These are phyloP conservation scores for Keithomyces neogunnii DNA, from an alignment of 2,329 filamentous ascomycete species.

Conservation along the genomic window DNA sequence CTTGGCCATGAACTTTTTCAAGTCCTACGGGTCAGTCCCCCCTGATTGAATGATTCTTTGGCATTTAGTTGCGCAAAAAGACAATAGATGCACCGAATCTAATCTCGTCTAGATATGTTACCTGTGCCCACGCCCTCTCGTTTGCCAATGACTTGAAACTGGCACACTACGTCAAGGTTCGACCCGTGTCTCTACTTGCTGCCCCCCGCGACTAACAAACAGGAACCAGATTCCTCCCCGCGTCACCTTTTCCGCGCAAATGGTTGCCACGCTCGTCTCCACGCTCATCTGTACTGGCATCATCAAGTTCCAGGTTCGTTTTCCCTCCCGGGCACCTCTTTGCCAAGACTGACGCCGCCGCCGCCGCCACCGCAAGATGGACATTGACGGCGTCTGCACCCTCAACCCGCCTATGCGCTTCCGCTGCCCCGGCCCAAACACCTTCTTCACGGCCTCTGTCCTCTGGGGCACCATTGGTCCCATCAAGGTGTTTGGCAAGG, in stretches of 20 bases:
- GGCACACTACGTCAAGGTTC: constrained; percentile 35
- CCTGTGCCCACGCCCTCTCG: constrained; percentile 25
- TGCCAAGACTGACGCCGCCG: neutral
- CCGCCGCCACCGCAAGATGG: constrained; percentile 11
- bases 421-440: constrained; percentile 28
- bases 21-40: constrained; percentile 23
- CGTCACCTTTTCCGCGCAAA: constrained; percentile 26
- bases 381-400: constrained; percentile 29
- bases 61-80: neutral
- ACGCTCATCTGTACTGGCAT: constrained; percentile 25
- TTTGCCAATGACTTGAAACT: constrained; percentile 28
- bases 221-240: constrained; percentile 22
- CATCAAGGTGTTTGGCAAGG: constrained; percentile 25
- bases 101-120: constrained; percentile 16
- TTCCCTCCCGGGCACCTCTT: neutral
- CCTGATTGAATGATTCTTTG: neutral
- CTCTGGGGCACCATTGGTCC: constrained; percentile 33
- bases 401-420: constrained; percentile 25
- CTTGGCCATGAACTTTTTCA: constrained; percentile 39
- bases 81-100: neutral
- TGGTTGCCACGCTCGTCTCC: constrained; percentile 25
- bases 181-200: no score
- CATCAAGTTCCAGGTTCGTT: constrained; percentile 27
- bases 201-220: no score
- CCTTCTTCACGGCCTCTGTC: constrained; percentile 30